Conservation (phyloP, 164 flowering plant genomes). For the Macadamia integrifolia region DNA sequence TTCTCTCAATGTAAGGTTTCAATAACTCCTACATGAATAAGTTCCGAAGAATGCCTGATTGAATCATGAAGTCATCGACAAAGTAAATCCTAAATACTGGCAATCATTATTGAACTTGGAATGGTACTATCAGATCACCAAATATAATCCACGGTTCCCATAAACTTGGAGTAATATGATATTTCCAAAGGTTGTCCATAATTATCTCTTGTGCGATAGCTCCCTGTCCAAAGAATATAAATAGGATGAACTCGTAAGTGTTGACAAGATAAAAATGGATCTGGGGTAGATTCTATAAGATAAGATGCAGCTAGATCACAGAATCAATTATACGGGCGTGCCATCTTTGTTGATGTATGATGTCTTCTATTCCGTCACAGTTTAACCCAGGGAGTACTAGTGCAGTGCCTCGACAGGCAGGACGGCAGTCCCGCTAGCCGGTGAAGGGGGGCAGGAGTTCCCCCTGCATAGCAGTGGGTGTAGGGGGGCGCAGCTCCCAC, state of each 20-base stretch:
- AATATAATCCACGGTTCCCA: slow-evolving; percentile 88
- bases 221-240: slow-evolving; percentile 18
- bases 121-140: slow-evolving; percentile 34
- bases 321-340: too few species aligned
- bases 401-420: too few species aligned
- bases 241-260: neutral
- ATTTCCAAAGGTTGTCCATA: slow-evolving; percentile 79
- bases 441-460: too few species aligned
- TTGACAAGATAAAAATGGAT: neutral
- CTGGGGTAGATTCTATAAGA: neutral
- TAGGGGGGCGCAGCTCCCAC: too few species aligned
- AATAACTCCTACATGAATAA: slow-evolving; percentile 68
- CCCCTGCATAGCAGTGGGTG: too few species aligned
- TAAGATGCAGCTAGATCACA: neutral
- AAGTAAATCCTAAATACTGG: slow-evolving; percentile 4
- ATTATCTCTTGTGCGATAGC: slow-evolving; percentile 44
- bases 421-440: too few species aligned
- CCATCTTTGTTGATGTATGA: too few species aligned
- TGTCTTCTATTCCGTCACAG: too few species aligned
- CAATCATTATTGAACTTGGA: neutral
- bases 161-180: slow-evolving; percentile 61
- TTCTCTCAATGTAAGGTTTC: slow-evolving; percentile 68
- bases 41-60: slow-evolving; percentile 64
- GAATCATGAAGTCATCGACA: slow-evolving; percentile 13
- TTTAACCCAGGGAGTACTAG: too few species aligned